phyloP scores from a whole-genome alignment of 129 eudicot genomes.

The Tanacetum coccineum region DNA sequence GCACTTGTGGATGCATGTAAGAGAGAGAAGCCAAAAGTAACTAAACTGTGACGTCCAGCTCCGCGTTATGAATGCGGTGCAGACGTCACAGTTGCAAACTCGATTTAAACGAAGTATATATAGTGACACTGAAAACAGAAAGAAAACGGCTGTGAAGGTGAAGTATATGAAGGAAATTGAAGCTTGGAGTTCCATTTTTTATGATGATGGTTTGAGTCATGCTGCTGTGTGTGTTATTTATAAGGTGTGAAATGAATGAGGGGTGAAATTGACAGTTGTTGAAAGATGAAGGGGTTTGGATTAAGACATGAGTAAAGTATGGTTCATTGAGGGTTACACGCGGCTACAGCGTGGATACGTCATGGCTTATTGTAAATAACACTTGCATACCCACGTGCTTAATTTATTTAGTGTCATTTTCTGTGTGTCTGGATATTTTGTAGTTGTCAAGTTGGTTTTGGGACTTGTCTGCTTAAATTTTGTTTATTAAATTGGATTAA shows the following conservation, averaged over 20 bases:
- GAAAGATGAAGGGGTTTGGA: slow-evolving; percentile 18
- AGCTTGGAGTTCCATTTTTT: slow-evolving; percentile 32
- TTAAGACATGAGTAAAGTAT: slow-evolving; percentile 13
- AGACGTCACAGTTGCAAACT: slow-evolving; percentile 48
- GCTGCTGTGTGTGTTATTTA: too few relatives aligned
- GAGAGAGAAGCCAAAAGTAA: too few relatives aligned
- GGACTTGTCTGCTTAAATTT: background rate
- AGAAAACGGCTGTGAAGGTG: slow-evolving; percentile 30
- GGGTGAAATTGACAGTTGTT: slow-evolving; percentile 4
- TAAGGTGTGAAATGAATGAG: background rate
- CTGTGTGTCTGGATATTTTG: background rate
- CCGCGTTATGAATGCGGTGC: slow-evolving; percentile 40
- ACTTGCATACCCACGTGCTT: slow-evolving; percentile 24
- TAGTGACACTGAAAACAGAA: slow-evolving; percentile 23
- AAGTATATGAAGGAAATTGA: slow-evolving; percentile 32
- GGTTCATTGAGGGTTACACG: slow-evolving; percentile 18
- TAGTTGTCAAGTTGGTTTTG: slow-evolving; percentile 15
- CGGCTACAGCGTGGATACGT: slow-evolving; percentile 14
- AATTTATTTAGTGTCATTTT: slow-evolving; percentile 4
- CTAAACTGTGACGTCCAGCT: slow-evolving; percentile 48
- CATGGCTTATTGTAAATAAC: slow-evolving; percentile 24
- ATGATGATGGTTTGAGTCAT: background rate
- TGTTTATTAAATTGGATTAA: background rate
- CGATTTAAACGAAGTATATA: slow-evolving; percentile 29
- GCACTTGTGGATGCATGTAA: too few relatives aligned